Percentiles rank a stretch among this genome's conserved stretches.
phyloP scores from a whole-genome alignment of 208 protist species.

The Trichomonas tenax region DNA sequence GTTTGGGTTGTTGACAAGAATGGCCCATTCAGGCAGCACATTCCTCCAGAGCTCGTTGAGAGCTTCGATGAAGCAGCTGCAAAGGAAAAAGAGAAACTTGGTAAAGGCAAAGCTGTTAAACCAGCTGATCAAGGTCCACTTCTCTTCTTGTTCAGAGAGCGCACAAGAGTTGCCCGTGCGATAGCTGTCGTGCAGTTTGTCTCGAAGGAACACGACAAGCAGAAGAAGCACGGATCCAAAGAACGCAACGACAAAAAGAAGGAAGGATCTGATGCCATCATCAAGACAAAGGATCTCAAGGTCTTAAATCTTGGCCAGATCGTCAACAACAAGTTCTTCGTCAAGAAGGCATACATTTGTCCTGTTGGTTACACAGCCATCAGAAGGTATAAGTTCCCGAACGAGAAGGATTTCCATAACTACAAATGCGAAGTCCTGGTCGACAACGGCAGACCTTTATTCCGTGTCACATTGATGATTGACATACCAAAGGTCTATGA shows the following conservation, averaged over 20 bases:
- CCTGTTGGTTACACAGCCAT: background rate
- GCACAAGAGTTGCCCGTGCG: background rate
- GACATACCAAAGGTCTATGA: background rate
- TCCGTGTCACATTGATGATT: background rate
- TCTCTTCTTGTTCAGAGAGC: background rate
- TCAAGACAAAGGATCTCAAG: background rate
- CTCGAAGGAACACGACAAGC: background rate
- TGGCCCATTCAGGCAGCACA: background rate
- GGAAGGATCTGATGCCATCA: background rate
- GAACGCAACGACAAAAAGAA: background rate
- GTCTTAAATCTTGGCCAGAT: background rate
- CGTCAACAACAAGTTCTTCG: background rate
- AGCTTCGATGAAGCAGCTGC: background rate
- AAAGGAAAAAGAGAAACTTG: background rate
- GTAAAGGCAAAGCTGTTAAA: background rate
- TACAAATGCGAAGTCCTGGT: background rate
- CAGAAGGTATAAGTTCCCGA: background rate
- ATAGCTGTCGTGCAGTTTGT: background rate
- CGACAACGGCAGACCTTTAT: background rate
- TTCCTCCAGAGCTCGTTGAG: background rate
- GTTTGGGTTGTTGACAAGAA: background rate
- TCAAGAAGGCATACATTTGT: background rate
- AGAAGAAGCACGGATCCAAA: background rate
- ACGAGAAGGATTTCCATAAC: background rate
- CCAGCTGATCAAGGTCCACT: background rate